Percentiles rank a stretch among this genome's conserved stretches.
Evolutionary conservation across 139 green algal species (phyloP).

Genomic region (Closterium sp.): DNA sequence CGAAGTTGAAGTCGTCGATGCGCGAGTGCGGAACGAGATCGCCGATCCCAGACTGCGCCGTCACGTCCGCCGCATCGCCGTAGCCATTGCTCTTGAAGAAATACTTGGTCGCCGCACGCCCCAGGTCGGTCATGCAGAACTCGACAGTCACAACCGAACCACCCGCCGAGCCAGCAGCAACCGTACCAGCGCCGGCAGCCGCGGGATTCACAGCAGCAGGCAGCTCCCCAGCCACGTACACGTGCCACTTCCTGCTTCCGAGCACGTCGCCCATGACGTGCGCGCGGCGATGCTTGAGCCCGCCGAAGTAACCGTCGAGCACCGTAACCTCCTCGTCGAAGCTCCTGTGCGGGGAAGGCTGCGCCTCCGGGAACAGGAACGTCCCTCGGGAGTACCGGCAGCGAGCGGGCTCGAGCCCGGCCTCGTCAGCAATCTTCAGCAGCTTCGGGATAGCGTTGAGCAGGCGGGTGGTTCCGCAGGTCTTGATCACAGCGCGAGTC

Average conservation of each 20-base stretch:
- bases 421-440: constrained; percentile 66
- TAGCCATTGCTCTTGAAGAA: constrained; percentile 74
- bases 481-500: constrained; percentile 91
- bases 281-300: constrained; percentile 65
- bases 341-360: constrained; percentile 61
- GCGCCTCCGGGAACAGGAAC: constrained; percentile 89
- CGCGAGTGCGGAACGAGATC: constrained; percentile 70
- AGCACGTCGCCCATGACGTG: constrained; percentile 69
- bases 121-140: constrained; percentile 94
- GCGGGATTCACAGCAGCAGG: constrained; percentile 16
- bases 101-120: constrained; percentile 58
- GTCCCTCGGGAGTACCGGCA: constrained; percentile 87
- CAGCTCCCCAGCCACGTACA: constrained; percentile 71
- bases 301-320: constrained; percentile 72
- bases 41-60: constrained; percentile 63
- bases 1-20: constrained; percentile 98
- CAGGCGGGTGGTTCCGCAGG: constrained; percentile 93
- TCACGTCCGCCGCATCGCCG: constrained; percentile 57
- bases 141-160: constrained; percentile 79
- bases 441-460: constrained; percentile 69
- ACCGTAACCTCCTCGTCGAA: constrained; percentile 77
- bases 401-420: constrained; percentile 63
- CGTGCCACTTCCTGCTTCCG: constrained; percentile 75
- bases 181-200: background rate
- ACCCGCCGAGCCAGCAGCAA: background rate